Conservation (phyloP, 208 protist genomes). For the Endotrypanum monterogeii region DNA sequence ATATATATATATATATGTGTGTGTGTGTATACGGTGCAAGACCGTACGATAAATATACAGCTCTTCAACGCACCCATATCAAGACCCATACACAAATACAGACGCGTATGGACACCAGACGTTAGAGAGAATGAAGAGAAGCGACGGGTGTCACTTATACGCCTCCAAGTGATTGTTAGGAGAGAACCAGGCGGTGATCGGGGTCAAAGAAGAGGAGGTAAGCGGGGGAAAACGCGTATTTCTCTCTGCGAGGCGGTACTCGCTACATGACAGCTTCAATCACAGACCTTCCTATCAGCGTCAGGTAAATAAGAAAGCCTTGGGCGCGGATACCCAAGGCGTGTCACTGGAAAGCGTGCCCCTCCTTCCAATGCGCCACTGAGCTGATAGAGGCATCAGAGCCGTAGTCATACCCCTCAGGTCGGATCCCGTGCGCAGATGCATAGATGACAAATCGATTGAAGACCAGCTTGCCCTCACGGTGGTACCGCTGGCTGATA, state of each 20-base stretch:
- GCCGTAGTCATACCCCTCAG: conserved; percentile 46
- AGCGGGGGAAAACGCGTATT: not conserved
- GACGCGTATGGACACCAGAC: not conserved
- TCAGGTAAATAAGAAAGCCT: not conserved
- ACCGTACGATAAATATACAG: not conserved
- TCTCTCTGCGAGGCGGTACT: too few relatives aligned
- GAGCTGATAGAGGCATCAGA: conserved; percentile 23
- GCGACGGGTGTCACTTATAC: not conserved
- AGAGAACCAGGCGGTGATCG: not conserved
- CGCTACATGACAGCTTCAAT: not conserved
- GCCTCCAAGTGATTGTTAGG: not conserved
- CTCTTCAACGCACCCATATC: not conserved
- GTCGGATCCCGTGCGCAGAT: conserved; percentile 44
- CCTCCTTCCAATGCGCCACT: conserved; percentile 27
- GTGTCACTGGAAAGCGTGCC: conserved; percentile 16
- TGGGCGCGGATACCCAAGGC: too few relatives aligned
- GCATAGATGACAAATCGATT: conserved; percentile 60
- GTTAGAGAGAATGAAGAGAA: not conserved
- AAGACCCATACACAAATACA: not conserved
- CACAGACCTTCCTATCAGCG: not conserved
- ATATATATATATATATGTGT: not conserved
- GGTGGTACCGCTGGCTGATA: conserved; percentile 29
- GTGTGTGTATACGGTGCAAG: not conserved
- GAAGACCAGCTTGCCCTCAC: conserved; percentile 42
- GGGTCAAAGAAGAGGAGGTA: not conserved